A percentile compares a stretch with the other conserved stretches of the same genome.
Evolutionary conservation across 1,139 yeast species (phyloP).

Genomic region (Protomyces inundatus): DNA sequence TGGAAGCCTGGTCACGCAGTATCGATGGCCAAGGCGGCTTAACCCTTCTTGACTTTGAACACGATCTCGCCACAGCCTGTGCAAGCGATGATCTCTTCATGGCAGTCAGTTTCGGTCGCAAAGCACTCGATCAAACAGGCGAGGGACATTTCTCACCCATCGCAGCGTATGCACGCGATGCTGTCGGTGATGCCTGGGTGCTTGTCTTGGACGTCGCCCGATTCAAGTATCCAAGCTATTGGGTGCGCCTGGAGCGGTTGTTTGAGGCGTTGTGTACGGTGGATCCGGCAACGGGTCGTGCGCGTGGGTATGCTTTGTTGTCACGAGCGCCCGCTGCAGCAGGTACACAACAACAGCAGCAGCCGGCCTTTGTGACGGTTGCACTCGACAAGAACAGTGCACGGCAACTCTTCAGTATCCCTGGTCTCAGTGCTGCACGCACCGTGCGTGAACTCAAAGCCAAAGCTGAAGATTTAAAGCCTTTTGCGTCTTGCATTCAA

Average conservation of each 20-base stretch:
- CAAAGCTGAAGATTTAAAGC: neutral
- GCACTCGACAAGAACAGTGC: neutral
- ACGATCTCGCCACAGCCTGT: neutral
- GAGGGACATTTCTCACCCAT: constrained; percentile 22
- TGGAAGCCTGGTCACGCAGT: constrained; percentile 1
- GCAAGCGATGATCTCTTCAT: neutral
- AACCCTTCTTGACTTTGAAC: neutral
- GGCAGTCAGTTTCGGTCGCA: constrained; percentile 13
- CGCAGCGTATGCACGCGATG: constrained; percentile 1
- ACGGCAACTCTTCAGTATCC: neutral
- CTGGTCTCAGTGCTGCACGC: neutral
- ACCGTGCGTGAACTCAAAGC: neutral
- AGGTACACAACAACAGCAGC: neutral
- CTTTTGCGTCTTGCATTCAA: neutral
- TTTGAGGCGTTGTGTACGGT: constrained; percentile 8
- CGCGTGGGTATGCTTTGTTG: constrained; percentile 10
- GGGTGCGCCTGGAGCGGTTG: constrained; percentile 5
- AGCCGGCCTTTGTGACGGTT: neutral
- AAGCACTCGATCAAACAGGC: constrained; percentile 15
- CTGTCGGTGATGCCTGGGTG: neutral
- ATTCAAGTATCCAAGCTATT: constrained; percentile 20
- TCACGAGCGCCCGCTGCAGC: neutral
- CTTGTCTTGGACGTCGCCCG: constrained; percentile 18
- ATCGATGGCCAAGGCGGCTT: neutral
- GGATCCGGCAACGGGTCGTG: constrained; percentile 1